A percentile compares a stretch with the other conserved stretches of the same genome.
These are phyloP conservation scores for Shiraia bambusicola DNA, from an alignment of 2,329 filamentous ascomycete species.

Conservation along the genomic window DNA sequence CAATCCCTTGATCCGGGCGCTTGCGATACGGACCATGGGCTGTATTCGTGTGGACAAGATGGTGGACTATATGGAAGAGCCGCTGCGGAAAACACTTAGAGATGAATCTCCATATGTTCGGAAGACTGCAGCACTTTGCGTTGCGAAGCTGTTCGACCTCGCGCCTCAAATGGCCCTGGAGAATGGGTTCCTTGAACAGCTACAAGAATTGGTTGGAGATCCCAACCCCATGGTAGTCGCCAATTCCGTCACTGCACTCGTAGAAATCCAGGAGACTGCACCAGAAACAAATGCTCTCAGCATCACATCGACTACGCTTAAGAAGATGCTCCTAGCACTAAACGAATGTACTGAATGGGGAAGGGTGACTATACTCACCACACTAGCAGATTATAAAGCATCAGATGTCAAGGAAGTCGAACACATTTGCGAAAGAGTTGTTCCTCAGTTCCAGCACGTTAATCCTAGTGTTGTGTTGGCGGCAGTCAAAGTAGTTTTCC, in stretches of 20 bases:
- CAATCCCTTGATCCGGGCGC: constrained; percentile 89
- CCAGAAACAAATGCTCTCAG: constrained; percentile 87
- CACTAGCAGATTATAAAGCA: constrained; percentile 83
- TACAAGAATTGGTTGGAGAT: constrained; percentile 95
- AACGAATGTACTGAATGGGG: constrained; percentile 99
- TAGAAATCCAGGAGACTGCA: constrained; percentile 86
- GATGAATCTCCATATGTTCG: constrained; percentile 98
- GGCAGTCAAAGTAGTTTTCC: constrained; percentile 96
- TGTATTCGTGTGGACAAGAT: constrained; percentile 99
- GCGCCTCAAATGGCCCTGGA: constrained; percentile 92
- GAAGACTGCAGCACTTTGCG: constrained; percentile 96
- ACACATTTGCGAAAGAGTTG: constrained; percentile 94
- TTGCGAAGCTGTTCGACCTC: constrained; percentile 95
- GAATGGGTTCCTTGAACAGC: constrained; percentile 89
- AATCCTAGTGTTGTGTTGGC: constrained; percentile 95
- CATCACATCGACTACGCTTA: constrained; percentile 78
- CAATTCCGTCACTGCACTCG: constrained; percentile 90
- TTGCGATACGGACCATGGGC: constrained; percentile 97
- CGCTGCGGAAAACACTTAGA: constrained; percentile 88
- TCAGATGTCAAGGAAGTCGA: constrained; percentile 92
- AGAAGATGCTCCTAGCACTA: constrained; percentile 93
- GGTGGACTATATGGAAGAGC: constrained; percentile 99
- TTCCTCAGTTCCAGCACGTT: constrained; percentile 96
- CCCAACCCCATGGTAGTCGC: constrained; percentile 99
- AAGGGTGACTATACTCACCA: constrained; percentile 86